Evolutionary conservation across 2,329 filamentous ascomycete genomes (phyloP).

Genomic region (Coniochaeta sp.): DNA sequence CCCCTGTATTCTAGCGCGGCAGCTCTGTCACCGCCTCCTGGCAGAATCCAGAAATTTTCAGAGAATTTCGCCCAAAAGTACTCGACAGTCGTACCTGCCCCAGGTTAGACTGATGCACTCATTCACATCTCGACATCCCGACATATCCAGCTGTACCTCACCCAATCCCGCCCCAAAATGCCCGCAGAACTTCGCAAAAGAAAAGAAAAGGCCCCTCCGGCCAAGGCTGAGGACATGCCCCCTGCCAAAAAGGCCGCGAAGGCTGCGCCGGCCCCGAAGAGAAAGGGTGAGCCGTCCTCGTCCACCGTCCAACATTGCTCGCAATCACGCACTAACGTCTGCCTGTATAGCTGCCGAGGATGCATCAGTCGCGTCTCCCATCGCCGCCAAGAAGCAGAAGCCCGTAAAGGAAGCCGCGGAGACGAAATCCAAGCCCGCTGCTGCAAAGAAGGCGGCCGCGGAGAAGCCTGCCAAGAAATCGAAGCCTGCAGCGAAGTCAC

Average conservation of each 20-base stretch:
- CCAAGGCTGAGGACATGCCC: constrained; percentile 3
- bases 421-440: not conserved
- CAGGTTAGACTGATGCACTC: not conserved
- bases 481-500: not conserved
- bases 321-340: not conserved
- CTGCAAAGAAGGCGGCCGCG: constrained; percentile 2
- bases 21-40: constrained; percentile 2
- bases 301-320: not conserved
- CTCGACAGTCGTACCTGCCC: not conserved
- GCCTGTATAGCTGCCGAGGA: constrained; percentile 15
- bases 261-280: constrained; percentile 13
- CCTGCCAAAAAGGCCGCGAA: constrained; percentile 7
- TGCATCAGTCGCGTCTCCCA: constrained; percentile 11
- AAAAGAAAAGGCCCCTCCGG: constrained; percentile 13
- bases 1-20: not conserved
- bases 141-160: not conserved
- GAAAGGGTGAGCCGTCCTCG: constrained; percentile 13
- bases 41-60: constrained; percentile 17
- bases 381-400: constrained; percentile 20
- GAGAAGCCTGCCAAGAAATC: constrained; percentile 9
- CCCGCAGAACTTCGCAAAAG: constrained; percentile 16
- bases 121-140: not conserved
- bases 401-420: constrained; percentile 4
- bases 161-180: constrained; percentile 12
- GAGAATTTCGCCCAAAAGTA: constrained; percentile 3